These are phyloP conservation scores for Salix dunnii DNA, from an alignment of 345 rosid genomes.

Conservation along the genomic window DNA sequence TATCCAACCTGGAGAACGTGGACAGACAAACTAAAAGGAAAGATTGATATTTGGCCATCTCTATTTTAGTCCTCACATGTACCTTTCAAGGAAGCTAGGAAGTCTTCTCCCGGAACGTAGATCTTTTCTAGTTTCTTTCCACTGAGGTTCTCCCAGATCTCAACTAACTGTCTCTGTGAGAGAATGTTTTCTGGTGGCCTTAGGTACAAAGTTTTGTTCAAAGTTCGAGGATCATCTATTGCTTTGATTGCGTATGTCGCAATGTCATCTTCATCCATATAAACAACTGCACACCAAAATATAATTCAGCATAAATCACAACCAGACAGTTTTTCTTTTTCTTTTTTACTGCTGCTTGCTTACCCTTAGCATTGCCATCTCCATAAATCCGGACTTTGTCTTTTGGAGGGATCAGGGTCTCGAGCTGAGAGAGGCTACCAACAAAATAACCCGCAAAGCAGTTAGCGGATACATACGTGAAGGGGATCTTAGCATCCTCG, in stretches of 20 bases:
- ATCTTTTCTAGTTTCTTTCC: slow-evolving; percentile 46
- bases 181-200: slow-evolving; percentile 57
- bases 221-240: slow-evolving; percentile 58
- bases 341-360: not conserved
- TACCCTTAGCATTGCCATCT: slow-evolving; percentile 74
- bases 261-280: slow-evolving; percentile 65
- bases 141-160: slow-evolving; percentile 63
- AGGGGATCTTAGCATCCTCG: slow-evolving; percentile 71
- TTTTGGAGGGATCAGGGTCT: slow-evolving; percentile 60
- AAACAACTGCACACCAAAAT: slow-evolving; percentile 36
- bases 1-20: not conserved
- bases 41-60: not conserved
- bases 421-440: slow-evolving; percentile 63
- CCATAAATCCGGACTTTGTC: slow-evolving; percentile 52
- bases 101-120: slow-evolving; percentile 41
- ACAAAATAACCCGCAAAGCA: slow-evolving; percentile 80
- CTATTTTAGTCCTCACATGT: not conserved
- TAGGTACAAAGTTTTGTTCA: slow-evolving; percentile 61
- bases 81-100: slow-evolving; percentile 65
- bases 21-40: not conserved
- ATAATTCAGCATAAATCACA: not conserved
- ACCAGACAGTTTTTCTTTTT: not conserved
- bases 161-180: slow-evolving; percentile 51
- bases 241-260: slow-evolving; percentile 62
- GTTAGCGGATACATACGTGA: slow-evolving; percentile 65